A percentile compares a stretch with the other conserved stretches of the same genome.
Conservation (phyloP, 2,329 filamentous ascomycete species). For the Penicillium sclerotigenum region DNA sequence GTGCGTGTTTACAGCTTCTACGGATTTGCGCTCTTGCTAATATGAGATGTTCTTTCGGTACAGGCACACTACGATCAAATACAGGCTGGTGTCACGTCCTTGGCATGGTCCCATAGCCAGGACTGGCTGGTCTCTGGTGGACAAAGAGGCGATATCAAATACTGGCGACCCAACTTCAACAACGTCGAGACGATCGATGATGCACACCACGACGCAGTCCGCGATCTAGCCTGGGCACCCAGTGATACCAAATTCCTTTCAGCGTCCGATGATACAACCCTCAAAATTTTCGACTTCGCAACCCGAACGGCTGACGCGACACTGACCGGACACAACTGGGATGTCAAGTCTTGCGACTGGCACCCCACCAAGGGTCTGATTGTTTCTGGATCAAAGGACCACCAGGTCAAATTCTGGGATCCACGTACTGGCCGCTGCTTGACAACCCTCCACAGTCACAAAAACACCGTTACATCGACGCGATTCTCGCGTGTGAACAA, state of each 20-base stretch:
- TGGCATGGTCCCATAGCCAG: constrained; percentile 82
- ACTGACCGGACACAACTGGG: constrained; percentile 93
- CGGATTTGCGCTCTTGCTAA: not conserved
- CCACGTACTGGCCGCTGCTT: constrained; percentile 86
- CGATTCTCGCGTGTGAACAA: constrained; percentile 83
- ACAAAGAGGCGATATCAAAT: constrained; percentile 93
- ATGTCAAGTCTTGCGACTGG: constrained; percentile 96
- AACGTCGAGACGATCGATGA: constrained; percentile 87
- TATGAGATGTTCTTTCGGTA: not conserved
- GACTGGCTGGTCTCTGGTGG: constrained; percentile 97
- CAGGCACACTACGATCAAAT: constrained; percentile 69
- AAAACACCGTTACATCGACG: constrained; percentile 93
- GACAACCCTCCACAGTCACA: constrained; percentile 92
- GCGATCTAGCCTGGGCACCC: constrained; percentile 88
- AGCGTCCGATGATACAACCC: constrained; percentile 84
- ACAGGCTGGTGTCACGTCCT: constrained; percentile 44
- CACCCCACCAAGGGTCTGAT: constrained; percentile 91
- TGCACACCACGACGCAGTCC: constrained; percentile 83
- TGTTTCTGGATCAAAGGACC: constrained; percentile 95
- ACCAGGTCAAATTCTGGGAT: constrained; percentile 97
- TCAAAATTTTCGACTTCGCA: constrained; percentile 97
- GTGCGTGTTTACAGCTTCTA: constrained; percentile 31
- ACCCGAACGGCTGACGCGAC: constrained; percentile 77
- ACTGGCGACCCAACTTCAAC: constrained; percentile 99
- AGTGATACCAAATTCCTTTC: constrained; percentile 96